These are phyloP conservation scores for Saccharomyces kudriavzevii DNA, from an alignment of 805 yeast species.

Conservation along the genomic window DNA sequence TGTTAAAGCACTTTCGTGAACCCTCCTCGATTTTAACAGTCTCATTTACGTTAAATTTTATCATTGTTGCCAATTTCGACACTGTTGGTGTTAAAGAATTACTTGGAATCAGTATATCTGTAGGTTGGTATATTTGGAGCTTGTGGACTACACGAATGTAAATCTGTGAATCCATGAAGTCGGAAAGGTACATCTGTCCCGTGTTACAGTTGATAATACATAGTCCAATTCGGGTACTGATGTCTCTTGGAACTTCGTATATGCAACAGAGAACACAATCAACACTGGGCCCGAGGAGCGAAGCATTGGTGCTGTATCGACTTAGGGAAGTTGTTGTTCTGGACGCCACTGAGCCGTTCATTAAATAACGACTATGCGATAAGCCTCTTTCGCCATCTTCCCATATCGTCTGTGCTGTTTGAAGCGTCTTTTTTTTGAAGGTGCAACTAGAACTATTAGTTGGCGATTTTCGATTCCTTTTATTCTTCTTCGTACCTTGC, in stretches of 20 bases:
- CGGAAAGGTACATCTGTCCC: conserved; percentile 33
- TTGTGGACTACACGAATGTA: conserved; percentile 39
- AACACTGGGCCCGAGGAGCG: not conserved
- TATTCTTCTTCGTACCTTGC: not conserved
- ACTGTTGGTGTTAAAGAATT: conserved; percentile 20
- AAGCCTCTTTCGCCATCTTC: not conserved
- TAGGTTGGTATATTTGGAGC: conserved; percentile 29
- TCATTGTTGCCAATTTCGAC: conserved; percentile 31
- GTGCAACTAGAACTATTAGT: not conserved
- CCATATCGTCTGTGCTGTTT: not conserved
- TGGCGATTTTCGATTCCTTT: not conserved
- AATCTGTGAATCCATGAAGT: conserved; percentile 38
- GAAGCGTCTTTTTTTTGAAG: not conserved
- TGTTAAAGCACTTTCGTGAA: conserved; percentile 22
- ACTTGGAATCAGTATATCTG: conserved; percentile 32
- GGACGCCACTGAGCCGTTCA: not conserved
- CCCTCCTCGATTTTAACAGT: conserved; percentile 21
- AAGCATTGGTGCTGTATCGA: not conserved
- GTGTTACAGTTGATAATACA: conserved; percentile 34
- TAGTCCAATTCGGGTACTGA: conserved; percentile 32
- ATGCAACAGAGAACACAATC: conserved; percentile 23
- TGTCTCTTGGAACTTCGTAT: conserved; percentile 22
- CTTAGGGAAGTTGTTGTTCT: not conserved
- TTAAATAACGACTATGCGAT: not conserved
- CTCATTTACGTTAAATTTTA: conserved; percentile 29